phyloP scores from a whole-genome alignment of 2,329 filamentous ascomycete genomes.

The Fusarium sp. region DNA sequence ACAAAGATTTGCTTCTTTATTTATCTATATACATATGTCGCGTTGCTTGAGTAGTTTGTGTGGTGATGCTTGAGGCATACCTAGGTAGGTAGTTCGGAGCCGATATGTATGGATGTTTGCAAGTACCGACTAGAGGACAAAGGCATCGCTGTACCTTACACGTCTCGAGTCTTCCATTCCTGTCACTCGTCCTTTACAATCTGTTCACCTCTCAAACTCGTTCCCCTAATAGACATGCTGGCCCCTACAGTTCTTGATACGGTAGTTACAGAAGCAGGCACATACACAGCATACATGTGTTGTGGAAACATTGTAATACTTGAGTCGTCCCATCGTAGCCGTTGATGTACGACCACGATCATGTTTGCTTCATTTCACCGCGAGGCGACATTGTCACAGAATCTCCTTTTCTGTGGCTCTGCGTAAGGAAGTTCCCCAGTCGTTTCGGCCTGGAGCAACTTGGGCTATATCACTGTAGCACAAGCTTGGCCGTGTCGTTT shows the following conservation, averaged over 20 bases:
- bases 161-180: background rate
- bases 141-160: background rate
- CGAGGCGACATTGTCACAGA: conserved; percentile 26
- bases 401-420: conserved; percentile 25
- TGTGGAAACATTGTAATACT: conserved; percentile 38
- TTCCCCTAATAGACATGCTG: background rate
- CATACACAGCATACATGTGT: conserved; percentile 26
- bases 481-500: conserved; percentile 37
- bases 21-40: background rate
- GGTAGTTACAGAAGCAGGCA: conserved; percentile 2
- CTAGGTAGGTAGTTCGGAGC: background rate
- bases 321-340: conserved; percentile 37
- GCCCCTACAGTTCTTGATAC: background rate
- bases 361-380: conserved; percentile 47
- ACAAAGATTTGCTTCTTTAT: too few relatives aligned
- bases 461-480: conserved; percentile 32
- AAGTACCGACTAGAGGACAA: background rate
- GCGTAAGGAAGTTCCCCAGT: conserved; percentile 30
- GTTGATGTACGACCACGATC: conserved; percentile 43
- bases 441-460: conserved; percentile 31
- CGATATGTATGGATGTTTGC: background rate
- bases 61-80: background rate
- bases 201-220: background rate
- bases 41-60: background rate
- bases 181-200: background rate